Base-by-base conservation (phyloP, 805 yeast genomes). In the Lipomyces yamadae region DNA sequence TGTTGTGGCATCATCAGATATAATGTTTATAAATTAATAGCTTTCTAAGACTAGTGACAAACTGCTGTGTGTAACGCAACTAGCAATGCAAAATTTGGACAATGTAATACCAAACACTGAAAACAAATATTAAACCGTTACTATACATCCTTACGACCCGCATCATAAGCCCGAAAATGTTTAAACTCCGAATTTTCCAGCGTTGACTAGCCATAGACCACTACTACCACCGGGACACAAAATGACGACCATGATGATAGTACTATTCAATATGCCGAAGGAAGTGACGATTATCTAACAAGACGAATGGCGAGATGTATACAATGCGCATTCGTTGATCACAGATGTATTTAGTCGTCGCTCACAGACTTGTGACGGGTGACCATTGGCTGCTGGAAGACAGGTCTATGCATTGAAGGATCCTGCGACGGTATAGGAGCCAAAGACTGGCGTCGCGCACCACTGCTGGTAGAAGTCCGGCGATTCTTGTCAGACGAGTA, bases 401-500 rank as follows among this genome's bases (percentile, higher is more conserved):
- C n/a, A 0, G 60, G 50, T 18, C 70, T 37, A 33, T 24, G 15
- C 13, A n/a, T 33, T 6, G 64, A 4, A 0, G 70, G 70, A 7
- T 67, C 67, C 13, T 58, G 57, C n/a, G 67, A 63, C 35, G 70
- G 70, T 24, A 63, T 56, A 32, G 63, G 65, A 29, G 70, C 70
- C n/a, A 67, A 64, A 15, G 70, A 67, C 53, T 48, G 59, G 5
- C 70, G 62, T 11, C 64, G 61, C 5, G 58, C 15, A 30, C 7
- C n/a, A 5, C 42, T 45, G 32, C 62, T 42, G 34, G 58, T 59
- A 33, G 62, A 34, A 29, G 61, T 48, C 33, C 65, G 56, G 34
- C 65, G 65, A 5, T 32, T 13, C 50, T 61, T 58, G 24, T 57
- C 63, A 3, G 42, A n/a, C n/a, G n/a, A 24, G 42, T n/a, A 33